These are phyloP conservation scores for Picocystis sp. DNA, from an alignment of 163 green algal genomes.

Conservation along the genomic window DNA sequence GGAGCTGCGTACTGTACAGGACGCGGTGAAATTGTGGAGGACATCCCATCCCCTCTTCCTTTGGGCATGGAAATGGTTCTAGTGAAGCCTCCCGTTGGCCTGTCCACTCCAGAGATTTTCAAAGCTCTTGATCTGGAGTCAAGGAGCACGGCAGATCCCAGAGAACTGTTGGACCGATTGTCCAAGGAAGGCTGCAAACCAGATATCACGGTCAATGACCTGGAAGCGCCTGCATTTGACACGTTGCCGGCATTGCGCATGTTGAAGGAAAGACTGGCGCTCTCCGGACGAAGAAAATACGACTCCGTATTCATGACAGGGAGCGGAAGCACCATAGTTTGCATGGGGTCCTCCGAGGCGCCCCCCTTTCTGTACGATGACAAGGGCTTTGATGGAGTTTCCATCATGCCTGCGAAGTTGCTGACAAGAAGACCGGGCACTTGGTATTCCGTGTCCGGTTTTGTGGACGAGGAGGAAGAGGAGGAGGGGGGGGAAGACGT, in stretches of 20 bases:
- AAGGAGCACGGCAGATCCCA: slow-evolving; percentile 38
- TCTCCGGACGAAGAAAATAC: slow-evolving; percentile 19
- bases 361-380: slow-evolving; percentile 40
- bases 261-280: slow-evolving; percentile 24
- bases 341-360: slow-evolving; percentile 41
- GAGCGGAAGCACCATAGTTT: slow-evolving; percentile 78
- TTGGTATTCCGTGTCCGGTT: slow-evolving; percentile 13
- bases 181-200: slow-evolving; percentile 11
- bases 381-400: slow-evolving; percentile 10
- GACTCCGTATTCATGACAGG: slow-evolving; percentile 90
- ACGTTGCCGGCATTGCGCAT: slow-evolving; percentile 56
- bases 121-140: slow-evolving; percentile 31
- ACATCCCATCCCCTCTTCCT: slow-evolving; percentile 59
- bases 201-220: slow-evolving; percentile 65
- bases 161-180: slow-evolving; percentile 36
- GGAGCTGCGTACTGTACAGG: slow-evolving; percentile 80
- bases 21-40: slow-evolving; percentile 72
- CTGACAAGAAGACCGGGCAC: slow-evolving; percentile 31
- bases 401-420: slow-evolving; percentile 15
- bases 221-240: slow-evolving; percentile 83
- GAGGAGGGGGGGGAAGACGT: too few relatives aligned
- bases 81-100: slow-evolving; percentile 52
- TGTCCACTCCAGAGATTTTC: slow-evolving; percentile 81
- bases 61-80: slow-evolving; percentile 72
- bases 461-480: too few relatives aligned